Conservation (phyloP, 2,329 filamentous ascomycete species). For the Claviceps spartinae region DNA sequence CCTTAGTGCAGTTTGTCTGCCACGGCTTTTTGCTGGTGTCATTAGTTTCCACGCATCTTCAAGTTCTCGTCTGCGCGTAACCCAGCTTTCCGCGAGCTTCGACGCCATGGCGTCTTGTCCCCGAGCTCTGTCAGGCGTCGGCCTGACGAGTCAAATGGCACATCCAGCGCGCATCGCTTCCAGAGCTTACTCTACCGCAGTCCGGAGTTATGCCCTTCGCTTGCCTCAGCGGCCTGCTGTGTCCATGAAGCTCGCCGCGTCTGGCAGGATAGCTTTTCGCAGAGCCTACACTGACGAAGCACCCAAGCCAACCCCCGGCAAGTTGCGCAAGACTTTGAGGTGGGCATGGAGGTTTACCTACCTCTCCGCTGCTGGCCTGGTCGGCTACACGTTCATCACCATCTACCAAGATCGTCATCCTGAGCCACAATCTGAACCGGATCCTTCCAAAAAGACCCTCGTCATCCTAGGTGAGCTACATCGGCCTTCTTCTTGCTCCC, state of each 20-base stretch:
- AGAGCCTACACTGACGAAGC: constrained; percentile 38
- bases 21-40: not conserved
- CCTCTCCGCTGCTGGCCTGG: constrained; percentile 53
- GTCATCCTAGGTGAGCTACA: constrained; percentile 71
- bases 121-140: constrained; percentile 26
- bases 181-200: constrained; percentile 21
- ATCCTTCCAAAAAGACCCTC: constrained; percentile 89
- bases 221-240: constrained; percentile 17
- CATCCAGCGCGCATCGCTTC: constrained; percentile 16
- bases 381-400: constrained; percentile 62
- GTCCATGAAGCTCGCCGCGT: constrained; percentile 21
- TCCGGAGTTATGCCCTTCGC: constrained; percentile 13
- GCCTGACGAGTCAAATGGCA: constrained; percentile 18
- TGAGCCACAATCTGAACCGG: constrained; percentile 60
- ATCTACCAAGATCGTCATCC: constrained; percentile 78
- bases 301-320: constrained; percentile 36
- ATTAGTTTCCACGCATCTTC: not conserved
- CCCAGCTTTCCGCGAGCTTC: not conserved
- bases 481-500: not conserved
- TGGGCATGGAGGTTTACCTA: constrained; percentile 79
- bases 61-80: not conserved
- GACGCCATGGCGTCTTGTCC: constrained; percentile 32
- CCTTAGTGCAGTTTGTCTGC: not conserved
- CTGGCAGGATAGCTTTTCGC: constrained; percentile 27
- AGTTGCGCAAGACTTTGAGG: constrained; percentile 55